A percentile compares a stretch with the other conserved stretches of the same genome.
phyloP scores from a whole-genome alignment of 1,284 basidiomycete species.

The Mycosarcoma mackinlayi region DNA sequence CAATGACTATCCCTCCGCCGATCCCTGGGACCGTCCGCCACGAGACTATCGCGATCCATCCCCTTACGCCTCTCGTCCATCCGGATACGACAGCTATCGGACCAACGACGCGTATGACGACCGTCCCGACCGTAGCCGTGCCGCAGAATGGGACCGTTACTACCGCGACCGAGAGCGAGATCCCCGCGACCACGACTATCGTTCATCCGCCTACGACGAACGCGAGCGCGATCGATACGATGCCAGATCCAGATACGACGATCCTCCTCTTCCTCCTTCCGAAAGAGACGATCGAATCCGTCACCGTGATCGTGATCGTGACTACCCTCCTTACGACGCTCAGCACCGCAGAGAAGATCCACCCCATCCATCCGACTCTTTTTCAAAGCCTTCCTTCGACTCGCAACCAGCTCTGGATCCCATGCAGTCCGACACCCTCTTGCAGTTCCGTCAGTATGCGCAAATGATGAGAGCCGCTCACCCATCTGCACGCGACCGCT shows the following conservation, averaged over 20 bases:
- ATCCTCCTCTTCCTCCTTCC: slow-evolving; percentile 10
- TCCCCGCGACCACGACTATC: slow-evolving; percentile 28
- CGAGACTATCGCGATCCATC: slow-evolving; percentile 40
- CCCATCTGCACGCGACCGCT: slow-evolving; percentile 44
- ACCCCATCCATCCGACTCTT: slow-evolving; percentile 6
- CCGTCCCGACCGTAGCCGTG: slow-evolving; percentile 30
- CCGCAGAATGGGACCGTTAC: slow-evolving; percentile 45
- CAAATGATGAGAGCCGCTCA: slow-evolving; percentile 52
- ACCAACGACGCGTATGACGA: slow-evolving; percentile 37
- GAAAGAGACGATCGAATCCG: slow-evolving; percentile 28
- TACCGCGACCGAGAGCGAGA: slow-evolving; percentile 50
- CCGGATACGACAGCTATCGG: slow-evolving; percentile 40
- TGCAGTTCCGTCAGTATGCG: slow-evolving; percentile 51
- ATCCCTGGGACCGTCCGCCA: slow-evolving; percentile 41
- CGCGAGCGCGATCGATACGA: slow-evolving; percentile 46
- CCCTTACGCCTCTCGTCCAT: slow-evolving; percentile 24
- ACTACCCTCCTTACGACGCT: slow-evolving; percentile 23
- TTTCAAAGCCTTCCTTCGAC: slow-evolving; percentile 10
- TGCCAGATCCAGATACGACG: slow-evolving; percentile 37
- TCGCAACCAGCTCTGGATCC: slow-evolving; percentile 30
- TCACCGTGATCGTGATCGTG: slow-evolving; percentile 27
- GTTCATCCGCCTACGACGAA: slow-evolving; percentile 23
- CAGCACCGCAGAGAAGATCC: slow-evolving; percentile 30
- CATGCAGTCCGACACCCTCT: slow-evolving; percentile 47
- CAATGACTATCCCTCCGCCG: slow-evolving; percentile 27